Evolutionary conservation across 768 basidiomycete species (phyloP).

Genomic region (Pleurotus salmoneostramineus): DNA sequence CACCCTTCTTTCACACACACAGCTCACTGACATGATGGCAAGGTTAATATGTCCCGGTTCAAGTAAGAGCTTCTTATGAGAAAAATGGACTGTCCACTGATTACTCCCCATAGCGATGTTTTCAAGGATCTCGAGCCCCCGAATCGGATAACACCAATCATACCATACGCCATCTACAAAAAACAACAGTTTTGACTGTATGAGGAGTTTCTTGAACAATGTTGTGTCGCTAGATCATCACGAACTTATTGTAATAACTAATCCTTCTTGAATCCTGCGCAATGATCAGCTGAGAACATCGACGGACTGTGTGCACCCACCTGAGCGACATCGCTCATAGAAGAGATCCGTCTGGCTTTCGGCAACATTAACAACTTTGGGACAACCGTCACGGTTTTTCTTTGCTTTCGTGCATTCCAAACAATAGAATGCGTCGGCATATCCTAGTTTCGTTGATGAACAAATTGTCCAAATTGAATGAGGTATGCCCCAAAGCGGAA

Average conservation of each 20-base stretch:
- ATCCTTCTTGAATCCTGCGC: constrained; percentile 68
- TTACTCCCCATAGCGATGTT: constrained; percentile 27
- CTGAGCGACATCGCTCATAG: constrained; percentile 84
- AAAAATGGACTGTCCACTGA: constrained; percentile 5
- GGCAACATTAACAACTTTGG: constrained; percentile 96
- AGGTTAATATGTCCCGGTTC: constrained; percentile 76
- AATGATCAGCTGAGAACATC: background rate
- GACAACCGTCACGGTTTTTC: constrained; percentile 97
- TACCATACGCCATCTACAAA: constrained; percentile 59
- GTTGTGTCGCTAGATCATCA: background rate
- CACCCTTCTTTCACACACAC: constrained; percentile 1
- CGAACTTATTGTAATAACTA: constrained; percentile 12
- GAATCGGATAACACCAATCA: constrained; percentile 49
- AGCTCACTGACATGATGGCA: background rate
- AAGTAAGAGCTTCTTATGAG: constrained; percentile 38
- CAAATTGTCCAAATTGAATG: background rate
- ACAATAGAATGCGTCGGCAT: constrained; percentile 98
- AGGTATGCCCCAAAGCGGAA: background rate
- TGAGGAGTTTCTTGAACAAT: background rate
- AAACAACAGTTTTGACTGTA: constrained; percentile 12
- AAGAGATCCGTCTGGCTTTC: constrained; percentile 90
- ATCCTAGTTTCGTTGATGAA: constrained; percentile 48
- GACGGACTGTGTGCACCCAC: constrained; percentile 31
- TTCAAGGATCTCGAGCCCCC: constrained; percentile 59
- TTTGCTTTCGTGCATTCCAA: constrained; percentile 96